phyloP scores from a whole-genome alignment of 2,329 filamentous ascomycete genomes.

The Tolypocladium paradoxum region DNA sequence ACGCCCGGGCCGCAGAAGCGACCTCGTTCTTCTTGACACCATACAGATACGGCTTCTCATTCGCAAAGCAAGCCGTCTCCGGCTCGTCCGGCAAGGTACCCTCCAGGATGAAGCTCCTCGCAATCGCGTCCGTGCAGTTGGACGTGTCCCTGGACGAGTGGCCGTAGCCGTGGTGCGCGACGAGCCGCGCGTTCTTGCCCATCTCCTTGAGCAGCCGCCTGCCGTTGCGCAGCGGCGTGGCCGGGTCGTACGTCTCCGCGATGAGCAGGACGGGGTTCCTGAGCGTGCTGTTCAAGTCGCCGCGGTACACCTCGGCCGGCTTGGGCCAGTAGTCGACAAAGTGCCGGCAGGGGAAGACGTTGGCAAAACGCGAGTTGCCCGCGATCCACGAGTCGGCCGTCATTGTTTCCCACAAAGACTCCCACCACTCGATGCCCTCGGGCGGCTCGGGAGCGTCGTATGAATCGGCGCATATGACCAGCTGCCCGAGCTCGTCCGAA shows the following conservation, averaged over 20 bases:
- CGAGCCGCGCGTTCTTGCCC: slow-evolving; percentile 35
- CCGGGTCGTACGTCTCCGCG: slow-evolving; percentile 38
- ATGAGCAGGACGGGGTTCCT: slow-evolving; percentile 34
- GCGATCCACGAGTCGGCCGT: slow-evolving; percentile 32
- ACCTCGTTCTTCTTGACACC: slow-evolving; percentile 12
- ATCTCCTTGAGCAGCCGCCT: slow-evolving; percentile 31
- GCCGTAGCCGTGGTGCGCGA: slow-evolving; percentile 39
- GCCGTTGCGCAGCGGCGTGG: slow-evolving; percentile 37
- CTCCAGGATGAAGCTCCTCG: slow-evolving; percentile 27
- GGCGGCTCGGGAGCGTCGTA: slow-evolving; percentile 30
- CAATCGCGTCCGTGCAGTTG: slow-evolving; percentile 31
- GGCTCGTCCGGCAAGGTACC: slow-evolving; percentile 27
- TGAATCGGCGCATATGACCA: slow-evolving; percentile 36
- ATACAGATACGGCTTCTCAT: slow-evolving; percentile 37
- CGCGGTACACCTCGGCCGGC: slow-evolving; percentile 35
- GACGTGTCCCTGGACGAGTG: slow-evolving; percentile 35
- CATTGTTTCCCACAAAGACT: slow-evolving; percentile 35
- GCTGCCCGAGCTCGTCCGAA: slow-evolving; percentile 25
- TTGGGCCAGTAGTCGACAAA: slow-evolving; percentile 33
- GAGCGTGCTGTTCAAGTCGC: slow-evolving; percentile 31
- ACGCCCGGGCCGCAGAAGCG: not conserved
- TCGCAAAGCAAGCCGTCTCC: slow-evolving; percentile 34
- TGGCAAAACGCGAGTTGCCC: slow-evolving; percentile 34
- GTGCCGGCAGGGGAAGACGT: slow-evolving; percentile 34
- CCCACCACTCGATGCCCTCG: slow-evolving; percentile 33